These are phyloP conservation scores for Rhizopus microsporus DNA, from an alignment of 371 early-diverging fungal species.

Conservation along the genomic window DNA sequence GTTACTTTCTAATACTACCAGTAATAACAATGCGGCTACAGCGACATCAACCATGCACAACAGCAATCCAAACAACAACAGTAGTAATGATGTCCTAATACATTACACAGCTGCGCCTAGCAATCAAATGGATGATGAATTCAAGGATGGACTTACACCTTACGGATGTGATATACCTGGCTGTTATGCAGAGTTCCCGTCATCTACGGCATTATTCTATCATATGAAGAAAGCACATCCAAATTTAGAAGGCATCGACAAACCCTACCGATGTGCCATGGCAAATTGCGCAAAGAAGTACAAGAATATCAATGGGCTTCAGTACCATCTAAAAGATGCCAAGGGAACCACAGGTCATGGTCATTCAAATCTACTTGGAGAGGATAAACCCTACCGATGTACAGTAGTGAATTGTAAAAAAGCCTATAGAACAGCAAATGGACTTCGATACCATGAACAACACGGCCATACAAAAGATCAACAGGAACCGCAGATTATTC, in stretches of 20 bases:
- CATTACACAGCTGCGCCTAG: constrained; percentile 18
- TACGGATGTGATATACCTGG: constrained; percentile 74
- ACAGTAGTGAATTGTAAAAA: constrained; percentile 41
- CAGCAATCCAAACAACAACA: neutral
- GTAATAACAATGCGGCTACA: constrained; percentile 1
- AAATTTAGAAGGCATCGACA: constrained; percentile 40
- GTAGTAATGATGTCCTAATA: constrained; percentile 21
- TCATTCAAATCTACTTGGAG: neutral
- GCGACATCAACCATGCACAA: neutral
- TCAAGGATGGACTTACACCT: constrained; percentile 39
- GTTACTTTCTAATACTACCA: neutral
- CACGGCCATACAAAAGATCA: constrained; percentile 31
- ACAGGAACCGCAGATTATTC: constrained; percentile 15
- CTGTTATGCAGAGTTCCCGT: constrained; percentile 62
- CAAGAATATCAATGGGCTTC: constrained; percentile 93
- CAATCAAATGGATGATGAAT: constrained; percentile 11
- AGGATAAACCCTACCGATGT: constrained; percentile 31
- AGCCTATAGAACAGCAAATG: constrained; percentile 45
- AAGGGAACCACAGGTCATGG: constrained; percentile 49
- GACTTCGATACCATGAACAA: constrained; percentile 43
- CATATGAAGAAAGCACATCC: constrained; percentile 71
- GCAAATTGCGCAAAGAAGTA: constrained; percentile 80
- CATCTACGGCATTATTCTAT: constrained; percentile 62
- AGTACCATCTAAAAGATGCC: constrained; percentile 83
- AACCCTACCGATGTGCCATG: constrained; percentile 83